Evolutionary conservation across 1,139 yeast genomes (phyloP).

Genomic region (Sugiyamaella xylanicola): DNA sequence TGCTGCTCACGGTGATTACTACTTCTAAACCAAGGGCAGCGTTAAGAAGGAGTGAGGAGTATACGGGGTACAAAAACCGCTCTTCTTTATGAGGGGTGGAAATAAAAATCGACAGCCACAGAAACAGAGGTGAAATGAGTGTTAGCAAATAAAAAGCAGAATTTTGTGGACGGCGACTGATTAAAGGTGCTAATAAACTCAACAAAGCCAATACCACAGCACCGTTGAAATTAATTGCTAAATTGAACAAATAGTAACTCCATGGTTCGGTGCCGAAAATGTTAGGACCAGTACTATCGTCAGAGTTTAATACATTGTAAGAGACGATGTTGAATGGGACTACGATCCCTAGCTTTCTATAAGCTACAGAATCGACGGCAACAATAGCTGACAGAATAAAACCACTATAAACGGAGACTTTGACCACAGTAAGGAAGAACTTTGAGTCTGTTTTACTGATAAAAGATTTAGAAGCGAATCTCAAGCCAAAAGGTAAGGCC

Average conservation of each 20-base stretch:
- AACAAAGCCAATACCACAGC: constrained; percentile 51
- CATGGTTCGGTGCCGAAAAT: constrained; percentile 91
- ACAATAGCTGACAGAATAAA: constrained; percentile 41
- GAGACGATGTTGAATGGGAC: constrained; percentile 83
- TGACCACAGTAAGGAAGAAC: constrained; percentile 2
- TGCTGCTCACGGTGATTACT: constrained; percentile 36
- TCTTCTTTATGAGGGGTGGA: constrained; percentile 93
- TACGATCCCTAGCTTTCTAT: constrained; percentile 55
- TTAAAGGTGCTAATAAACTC: constrained; percentile 42
- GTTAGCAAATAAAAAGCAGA: constrained; percentile 15
- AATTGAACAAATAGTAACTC: constrained; percentile 67
- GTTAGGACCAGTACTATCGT: constrained; percentile 74
- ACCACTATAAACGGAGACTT: constrained; percentile 18
- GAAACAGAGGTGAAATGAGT: constrained; percentile 47
- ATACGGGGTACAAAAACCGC: constrained; percentile 83
- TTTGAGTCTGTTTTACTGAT: neutral
- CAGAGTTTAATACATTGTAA: constrained; percentile 78
- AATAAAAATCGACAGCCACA: constrained; percentile 71
- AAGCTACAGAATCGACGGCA: constrained; percentile 65
- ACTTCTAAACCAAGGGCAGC: constrained; percentile 55
- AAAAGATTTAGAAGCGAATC: constrained; percentile 26
- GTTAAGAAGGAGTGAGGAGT: constrained; percentile 64
- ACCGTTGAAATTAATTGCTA: constrained; percentile 72
- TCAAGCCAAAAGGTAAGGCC: constrained; percentile 56
- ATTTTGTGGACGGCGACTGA: constrained; percentile 19